These are phyloP conservation scores for Vaccinium darrowii DNA, from an alignment of 148 eudicot species.

Conservation along the genomic window DNA sequence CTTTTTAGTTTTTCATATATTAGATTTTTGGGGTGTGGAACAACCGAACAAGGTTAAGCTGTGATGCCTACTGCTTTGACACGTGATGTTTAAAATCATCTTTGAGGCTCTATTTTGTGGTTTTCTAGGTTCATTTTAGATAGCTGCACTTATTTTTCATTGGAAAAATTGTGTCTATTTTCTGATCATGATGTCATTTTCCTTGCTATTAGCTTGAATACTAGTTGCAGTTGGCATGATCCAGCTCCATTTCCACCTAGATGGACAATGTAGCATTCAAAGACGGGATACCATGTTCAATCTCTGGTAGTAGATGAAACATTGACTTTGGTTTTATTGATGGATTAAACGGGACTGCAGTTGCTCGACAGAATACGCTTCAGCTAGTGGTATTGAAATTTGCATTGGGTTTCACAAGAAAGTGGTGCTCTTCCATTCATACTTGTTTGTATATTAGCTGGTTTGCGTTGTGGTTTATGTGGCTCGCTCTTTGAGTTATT, in stretches of 20 bases:
- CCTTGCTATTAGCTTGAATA: not conserved
- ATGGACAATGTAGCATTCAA: not conserved
- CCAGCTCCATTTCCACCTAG: not conserved
- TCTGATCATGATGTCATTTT: not conserved
- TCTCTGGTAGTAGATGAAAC: not conserved
- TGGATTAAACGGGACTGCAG: not conserved
- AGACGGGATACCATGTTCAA: not conserved
- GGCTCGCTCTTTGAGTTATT: too few species aligned
- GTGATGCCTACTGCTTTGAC: not conserved
- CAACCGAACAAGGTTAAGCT: not conserved
- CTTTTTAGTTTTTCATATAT: not conserved
- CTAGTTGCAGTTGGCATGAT: not conserved
- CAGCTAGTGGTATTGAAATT: not conserved
- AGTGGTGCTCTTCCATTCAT: not conserved
- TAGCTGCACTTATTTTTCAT: conserved; percentile 2
- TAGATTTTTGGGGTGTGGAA: not conserved
- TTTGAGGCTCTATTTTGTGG: not conserved
- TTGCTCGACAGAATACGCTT: not conserved
- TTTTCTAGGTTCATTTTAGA: not conserved
- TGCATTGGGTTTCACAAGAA: not conserved
- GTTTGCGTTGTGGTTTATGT: not conserved
- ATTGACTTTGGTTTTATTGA: not conserved
- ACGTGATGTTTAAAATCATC: not conserved
- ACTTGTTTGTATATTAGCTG: not conserved
- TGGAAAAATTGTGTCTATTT: not conserved